Percentiles rank a stretch among this genome's conserved stretches.
Conservation (phyloP, 306 rosid genomes). For the Malus sylvestris region DNA sequence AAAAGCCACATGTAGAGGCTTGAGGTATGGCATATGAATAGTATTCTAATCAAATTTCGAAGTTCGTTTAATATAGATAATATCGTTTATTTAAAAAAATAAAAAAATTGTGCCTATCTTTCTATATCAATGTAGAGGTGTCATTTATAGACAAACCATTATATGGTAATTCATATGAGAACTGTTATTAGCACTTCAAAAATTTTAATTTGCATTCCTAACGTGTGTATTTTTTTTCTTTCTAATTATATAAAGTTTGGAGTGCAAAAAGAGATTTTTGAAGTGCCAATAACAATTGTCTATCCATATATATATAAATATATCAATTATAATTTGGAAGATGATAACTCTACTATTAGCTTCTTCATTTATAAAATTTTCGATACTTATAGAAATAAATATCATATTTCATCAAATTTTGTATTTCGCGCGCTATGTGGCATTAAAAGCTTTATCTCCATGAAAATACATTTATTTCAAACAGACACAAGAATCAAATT, state of each 20-base stretch:
- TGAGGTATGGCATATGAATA: no score
- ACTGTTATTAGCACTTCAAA: no score
- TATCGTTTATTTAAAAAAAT: no score
- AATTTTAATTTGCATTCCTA: no score
- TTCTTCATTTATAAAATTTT: neutral
- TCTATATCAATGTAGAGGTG: neutral
- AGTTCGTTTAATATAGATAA: no score
- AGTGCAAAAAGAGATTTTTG: no score
- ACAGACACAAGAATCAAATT: neutral
- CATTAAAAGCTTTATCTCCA: neutral
- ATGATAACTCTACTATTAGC: neutral
- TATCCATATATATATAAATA: neutral
- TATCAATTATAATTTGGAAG: neutral
- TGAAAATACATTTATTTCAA: neutral
- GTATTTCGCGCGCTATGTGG: neutral
- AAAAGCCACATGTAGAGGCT: no score
- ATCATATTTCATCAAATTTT: neutral
- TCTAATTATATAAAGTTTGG: no score
- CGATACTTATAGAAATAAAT: neutral
- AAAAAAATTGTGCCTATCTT: neutral
- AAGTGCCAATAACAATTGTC: no score
- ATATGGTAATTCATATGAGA: no score
- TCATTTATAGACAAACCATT: neutral
- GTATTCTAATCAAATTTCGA: no score
- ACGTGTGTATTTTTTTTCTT: no score